These are phyloP conservation scores for Orychophragmus violaceus DNA, from an alignment of 345 rosid species.

Conservation along the genomic window DNA sequence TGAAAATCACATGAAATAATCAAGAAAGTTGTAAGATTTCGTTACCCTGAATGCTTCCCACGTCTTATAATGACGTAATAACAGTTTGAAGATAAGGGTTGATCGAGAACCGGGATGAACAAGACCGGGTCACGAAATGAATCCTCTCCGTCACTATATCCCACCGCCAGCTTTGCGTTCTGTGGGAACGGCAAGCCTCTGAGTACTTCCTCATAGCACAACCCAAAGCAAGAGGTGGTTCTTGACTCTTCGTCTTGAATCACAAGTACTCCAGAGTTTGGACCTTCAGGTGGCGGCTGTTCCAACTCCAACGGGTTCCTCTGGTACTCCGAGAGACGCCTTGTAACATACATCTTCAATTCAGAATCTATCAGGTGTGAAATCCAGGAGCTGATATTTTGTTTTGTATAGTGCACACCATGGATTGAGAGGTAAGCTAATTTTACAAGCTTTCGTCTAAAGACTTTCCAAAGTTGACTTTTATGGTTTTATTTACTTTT, in stretches of 20 bases:
- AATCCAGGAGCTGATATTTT: neutral
- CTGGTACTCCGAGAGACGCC: slow-evolving; percentile 37
- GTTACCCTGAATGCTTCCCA: slow-evolving; percentile 17
- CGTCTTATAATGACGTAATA: slow-evolving; percentile 16
- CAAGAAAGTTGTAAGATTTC: neutral
- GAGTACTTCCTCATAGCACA: slow-evolving; percentile 7
- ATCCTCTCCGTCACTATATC: neutral
- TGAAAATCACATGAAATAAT: neutral
- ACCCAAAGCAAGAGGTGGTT: slow-evolving; percentile 42
- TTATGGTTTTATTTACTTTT: neutral
- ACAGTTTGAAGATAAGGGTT: slow-evolving; percentile 41
- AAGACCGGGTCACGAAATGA: slow-evolving; percentile 6
- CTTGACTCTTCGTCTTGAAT: slow-evolving; percentile 52
- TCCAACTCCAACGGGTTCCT: slow-evolving; percentile 23
- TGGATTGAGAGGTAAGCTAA: neutral
- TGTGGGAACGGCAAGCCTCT: slow-evolving; percentile 23
- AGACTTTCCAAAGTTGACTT: neutral
- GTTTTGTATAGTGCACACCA: neutral
- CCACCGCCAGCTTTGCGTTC: slow-evolving; percentile 2
- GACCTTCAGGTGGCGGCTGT: slow-evolving; percentile 38
- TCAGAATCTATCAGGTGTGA: neutral
- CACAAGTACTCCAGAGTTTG: slow-evolving; percentile 44
- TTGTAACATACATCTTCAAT: slow-evolving; percentile 24
- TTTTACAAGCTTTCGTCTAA: neutral
- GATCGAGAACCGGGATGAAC: slow-evolving; percentile 46